Conservation (phyloP, 2,329 filamentous ascomycete genomes). For the Penicillium sp. region DNA sequence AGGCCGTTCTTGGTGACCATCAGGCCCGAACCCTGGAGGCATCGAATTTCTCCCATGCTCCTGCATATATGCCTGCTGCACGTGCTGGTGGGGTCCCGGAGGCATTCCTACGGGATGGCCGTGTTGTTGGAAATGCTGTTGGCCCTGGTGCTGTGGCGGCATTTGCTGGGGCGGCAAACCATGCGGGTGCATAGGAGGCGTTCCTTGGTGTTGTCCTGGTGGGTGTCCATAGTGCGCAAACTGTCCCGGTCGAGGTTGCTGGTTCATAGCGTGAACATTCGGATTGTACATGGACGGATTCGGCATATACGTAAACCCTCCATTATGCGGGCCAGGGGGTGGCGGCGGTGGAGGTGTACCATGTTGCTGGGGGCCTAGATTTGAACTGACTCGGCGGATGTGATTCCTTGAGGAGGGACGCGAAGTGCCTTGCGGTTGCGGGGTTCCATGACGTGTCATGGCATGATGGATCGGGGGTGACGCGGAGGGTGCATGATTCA, state of each 20-base stretch:
- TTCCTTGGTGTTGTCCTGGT: conserved; percentile 40
- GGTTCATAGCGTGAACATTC: conserved; percentile 53
- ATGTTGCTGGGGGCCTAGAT: conserved; percentile 66
- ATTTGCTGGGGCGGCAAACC: conserved; percentile 30
- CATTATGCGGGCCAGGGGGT: conserved; percentile 56
- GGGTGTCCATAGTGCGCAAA: conserved; percentile 46
- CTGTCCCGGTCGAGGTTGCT: conserved; percentile 45
- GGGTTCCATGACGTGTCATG: conserved; percentile 73
- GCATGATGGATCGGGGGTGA: conserved; percentile 86
- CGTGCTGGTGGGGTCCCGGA: conserved; percentile 47
- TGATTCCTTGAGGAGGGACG: conserved; percentile 79
- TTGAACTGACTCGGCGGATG: conserved; percentile 71
- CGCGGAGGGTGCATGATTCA: conserved; percentile 80
- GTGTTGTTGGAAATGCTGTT: conserved; percentile 42
- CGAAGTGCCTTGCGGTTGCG: conserved; percentile 73
- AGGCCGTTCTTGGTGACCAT: conserved; percentile 55
- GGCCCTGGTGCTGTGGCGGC: conserved; percentile 43
- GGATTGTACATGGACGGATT: conserved; percentile 84
- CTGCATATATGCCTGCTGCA: conserved; percentile 71
- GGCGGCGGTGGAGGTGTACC: conserved; percentile 59
- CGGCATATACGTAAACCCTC: conserved; percentile 79
- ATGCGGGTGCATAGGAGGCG: conserved; percentile 26
- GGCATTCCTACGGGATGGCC: conserved; percentile 33
- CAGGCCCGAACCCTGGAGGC: conserved; percentile 66
- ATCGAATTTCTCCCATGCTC: conserved; percentile 73